Conservation (phyloP, 2,329 filamentous ascomycete genomes). For the Cryphonectria carpinicola region DNA sequence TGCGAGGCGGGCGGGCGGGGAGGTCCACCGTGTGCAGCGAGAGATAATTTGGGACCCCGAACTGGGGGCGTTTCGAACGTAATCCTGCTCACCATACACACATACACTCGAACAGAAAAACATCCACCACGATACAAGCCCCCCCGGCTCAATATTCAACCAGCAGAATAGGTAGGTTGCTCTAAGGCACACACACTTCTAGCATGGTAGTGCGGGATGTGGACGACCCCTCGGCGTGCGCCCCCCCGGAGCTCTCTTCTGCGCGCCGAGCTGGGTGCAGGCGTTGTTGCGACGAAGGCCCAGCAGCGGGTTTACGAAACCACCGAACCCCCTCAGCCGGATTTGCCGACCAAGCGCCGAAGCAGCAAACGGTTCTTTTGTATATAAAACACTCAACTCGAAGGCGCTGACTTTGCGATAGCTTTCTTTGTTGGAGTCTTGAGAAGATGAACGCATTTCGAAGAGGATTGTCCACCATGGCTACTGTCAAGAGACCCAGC, state of each 20-base stretch:
- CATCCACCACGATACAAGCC: background rate
- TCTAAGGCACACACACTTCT: background rate
- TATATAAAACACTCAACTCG: slow-evolving; percentile 9
- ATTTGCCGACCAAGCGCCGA: slow-evolving; percentile 17
- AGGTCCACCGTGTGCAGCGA: background rate
- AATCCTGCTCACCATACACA: background rate
- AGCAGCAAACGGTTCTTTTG: background rate
- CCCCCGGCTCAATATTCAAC: slow-evolving; percentile 15
- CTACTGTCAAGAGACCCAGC: slow-evolving; percentile 51
- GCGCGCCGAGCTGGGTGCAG: slow-evolving; percentile 12
- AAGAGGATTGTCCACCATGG: slow-evolving; percentile 41
- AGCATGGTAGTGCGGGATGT: slow-evolving; percentile 6
- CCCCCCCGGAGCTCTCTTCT: slow-evolving; percentile 15
- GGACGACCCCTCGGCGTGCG: background rate
- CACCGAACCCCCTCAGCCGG: slow-evolving; percentile 22
- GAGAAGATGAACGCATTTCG: slow-evolving; percentile 33
- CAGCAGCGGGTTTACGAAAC: slow-evolving; percentile 14
- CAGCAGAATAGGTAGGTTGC: slow-evolving; percentile 7
- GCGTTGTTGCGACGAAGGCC: background rate
- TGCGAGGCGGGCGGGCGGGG: slow-evolving; percentile 3
- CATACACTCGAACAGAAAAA: background rate
- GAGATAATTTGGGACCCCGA: slow-evolving; percentile 7
- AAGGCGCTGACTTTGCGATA: background rate
- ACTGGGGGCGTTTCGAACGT: background rate
- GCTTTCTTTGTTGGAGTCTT: background rate